These are phyloP conservation scores for Phytopythium montanum DNA, from an alignment of 352 stramenopile species.

Conservation along the genomic window DNA sequence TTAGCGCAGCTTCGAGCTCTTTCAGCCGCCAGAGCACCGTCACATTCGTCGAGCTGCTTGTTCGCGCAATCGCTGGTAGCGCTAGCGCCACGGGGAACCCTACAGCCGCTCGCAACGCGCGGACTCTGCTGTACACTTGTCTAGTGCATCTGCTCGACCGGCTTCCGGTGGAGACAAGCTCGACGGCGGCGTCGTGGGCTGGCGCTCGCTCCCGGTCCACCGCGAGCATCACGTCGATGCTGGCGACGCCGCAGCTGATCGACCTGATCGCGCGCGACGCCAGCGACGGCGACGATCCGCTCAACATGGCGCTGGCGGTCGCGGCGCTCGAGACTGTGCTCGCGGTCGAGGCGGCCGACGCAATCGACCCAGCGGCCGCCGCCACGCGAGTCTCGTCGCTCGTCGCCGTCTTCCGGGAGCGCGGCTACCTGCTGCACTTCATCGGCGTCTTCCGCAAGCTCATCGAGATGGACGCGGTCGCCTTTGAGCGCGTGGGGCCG, in stretches of 20 bases:
- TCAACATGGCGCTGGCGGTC: conserved; percentile 80
- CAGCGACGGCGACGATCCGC: conserved; percentile 69
- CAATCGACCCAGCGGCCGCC: not conserved
- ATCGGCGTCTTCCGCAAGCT: conserved; percentile 74
- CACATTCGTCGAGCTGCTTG: conserved; percentile 57
- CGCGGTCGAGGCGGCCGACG: conserved; percentile 30
- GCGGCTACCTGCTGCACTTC: conserved; percentile 78
- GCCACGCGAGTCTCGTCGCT: conserved; percentile 24
- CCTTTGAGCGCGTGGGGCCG: conserved; percentile 33
- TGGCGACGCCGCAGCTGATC: conserved; percentile 36
- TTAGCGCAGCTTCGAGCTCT: conserved; percentile 16
- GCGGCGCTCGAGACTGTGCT: conserved; percentile 68
- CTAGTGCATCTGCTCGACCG: conserved; percentile 63
- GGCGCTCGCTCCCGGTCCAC: not conserved
- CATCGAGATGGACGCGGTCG: conserved; percentile 57
- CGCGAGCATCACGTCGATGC: conserved; percentile 1
- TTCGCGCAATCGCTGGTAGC: conserved; percentile 61
- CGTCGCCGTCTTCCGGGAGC: conserved; percentile 60
- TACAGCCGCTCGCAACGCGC: conserved; percentile 65
- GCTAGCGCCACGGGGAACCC: conserved; percentile 62
- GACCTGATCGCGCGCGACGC: conserved; percentile 72
- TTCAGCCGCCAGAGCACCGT: conserved; percentile 32
- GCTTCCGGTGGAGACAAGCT: not conserved
- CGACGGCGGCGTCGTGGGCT: not conserved
- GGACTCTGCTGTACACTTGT: conserved; percentile 76